Conservation (phyloP, 2,329 filamentous ascomycete genomes). For the Sarocladiaceae sp. region DNA sequence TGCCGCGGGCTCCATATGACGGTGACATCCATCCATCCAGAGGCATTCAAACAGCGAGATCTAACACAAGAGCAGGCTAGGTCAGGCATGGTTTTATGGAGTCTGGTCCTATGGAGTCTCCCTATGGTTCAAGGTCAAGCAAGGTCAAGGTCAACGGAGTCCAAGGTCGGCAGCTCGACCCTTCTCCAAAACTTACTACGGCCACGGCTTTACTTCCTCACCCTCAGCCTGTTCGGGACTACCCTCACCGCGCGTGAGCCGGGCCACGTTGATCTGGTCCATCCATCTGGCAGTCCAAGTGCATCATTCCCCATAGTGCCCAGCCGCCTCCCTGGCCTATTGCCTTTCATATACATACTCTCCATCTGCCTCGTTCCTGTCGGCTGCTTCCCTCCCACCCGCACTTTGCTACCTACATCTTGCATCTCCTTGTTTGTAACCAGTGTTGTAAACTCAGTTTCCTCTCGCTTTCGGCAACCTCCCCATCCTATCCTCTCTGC, state of each 20-base stretch:
- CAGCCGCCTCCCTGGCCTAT: neutral
- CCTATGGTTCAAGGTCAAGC: too few relatives aligned
- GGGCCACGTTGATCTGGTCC: slow-evolving; percentile 10
- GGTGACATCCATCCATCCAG: slow-evolving; percentile 2
- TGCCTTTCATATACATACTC: slow-evolving; percentile 8
- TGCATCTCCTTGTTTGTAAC: too few relatives aligned
- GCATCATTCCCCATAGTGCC: slow-evolving; percentile 10
- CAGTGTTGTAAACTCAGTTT: too few relatives aligned
- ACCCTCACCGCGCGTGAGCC: slow-evolving; percentile 8
- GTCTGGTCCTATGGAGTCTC: too few relatives aligned
- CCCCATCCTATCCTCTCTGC: too few relatives aligned
- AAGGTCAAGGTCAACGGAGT: too few relatives aligned
- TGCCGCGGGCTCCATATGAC: slow-evolving; percentile 5
- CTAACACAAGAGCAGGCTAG: neutral
- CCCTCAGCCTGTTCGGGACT: neutral
- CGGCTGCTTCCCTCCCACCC: neutral
- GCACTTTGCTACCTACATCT: neutral
- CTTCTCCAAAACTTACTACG: slow-evolving; percentile 5
- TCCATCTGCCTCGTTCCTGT: neutral
- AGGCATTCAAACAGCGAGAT: too few relatives aligned
- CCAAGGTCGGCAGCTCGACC: too few relatives aligned
- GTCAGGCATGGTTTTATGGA: too few relatives aligned
- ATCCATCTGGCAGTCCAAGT: slow-evolving; percentile 7
- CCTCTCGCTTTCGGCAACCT: too few relatives aligned
- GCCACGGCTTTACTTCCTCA: neutral